These are phyloP conservation scores for Polygonum maritimum DNA, from an alignment of 148 eudicot genomes.

Conservation along the genomic window DNA sequence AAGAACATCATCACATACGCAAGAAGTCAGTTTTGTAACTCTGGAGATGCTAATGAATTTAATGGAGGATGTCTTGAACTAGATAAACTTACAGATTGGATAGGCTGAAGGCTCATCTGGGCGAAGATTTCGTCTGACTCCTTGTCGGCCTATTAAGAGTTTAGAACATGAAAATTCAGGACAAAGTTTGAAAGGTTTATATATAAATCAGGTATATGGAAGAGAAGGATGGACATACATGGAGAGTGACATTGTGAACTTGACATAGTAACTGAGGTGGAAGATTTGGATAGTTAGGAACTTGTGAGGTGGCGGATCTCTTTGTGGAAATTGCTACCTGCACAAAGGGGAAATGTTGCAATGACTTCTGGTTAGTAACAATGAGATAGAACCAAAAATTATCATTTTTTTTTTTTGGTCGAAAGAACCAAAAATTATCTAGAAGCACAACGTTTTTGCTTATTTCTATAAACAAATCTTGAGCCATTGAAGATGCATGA, in stretches of 20 bases:
- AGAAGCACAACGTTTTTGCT: background rate
- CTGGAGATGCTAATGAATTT: background rate
- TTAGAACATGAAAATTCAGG: background rate
- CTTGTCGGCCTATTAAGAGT: conserved; percentile 59
- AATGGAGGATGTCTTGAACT: background rate
- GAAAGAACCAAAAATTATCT: background rate
- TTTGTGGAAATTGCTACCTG: conserved; percentile 91
- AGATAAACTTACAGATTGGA: conserved; percentile 51
- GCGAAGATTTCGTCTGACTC: conserved; percentile 95
- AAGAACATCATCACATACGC: background rate
- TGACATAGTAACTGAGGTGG: conserved; percentile 84
- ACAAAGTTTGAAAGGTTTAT: background rate
- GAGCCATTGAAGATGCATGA: background rate
- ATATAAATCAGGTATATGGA: background rate
- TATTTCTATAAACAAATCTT: background rate
- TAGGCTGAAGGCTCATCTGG: conserved; percentile 95
- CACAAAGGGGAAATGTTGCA: background rate
- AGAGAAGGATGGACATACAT: conserved; percentile 34
- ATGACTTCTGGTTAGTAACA: background rate
- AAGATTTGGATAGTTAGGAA: conserved; percentile 88
- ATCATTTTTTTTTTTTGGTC: no score
- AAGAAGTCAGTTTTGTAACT: background rate
- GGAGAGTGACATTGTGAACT: conserved; percentile 80
- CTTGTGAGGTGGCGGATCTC: conserved; percentile 68
- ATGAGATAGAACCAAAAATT: background rate